These are phyloP conservation scores for Acrocalymma vagum DNA, from an alignment of 2,329 filamentous ascomycete genomes.

Conservation along the genomic window DNA sequence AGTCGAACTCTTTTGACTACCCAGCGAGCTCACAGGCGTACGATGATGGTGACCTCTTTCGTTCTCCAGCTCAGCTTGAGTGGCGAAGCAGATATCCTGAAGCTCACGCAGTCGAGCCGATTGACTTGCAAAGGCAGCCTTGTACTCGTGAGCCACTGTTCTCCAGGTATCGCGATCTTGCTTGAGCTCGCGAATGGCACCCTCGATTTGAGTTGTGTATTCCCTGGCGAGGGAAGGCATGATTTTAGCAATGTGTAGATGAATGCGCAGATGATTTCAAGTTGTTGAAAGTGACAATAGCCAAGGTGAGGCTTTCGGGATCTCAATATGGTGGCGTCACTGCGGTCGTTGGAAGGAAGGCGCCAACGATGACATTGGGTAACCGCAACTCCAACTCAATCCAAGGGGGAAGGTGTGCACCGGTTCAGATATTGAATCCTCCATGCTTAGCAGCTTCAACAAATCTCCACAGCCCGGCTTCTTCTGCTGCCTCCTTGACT, in stretches of 20 bases:
- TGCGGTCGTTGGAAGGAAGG: slow-evolving; percentile 1
- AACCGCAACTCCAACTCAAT: neutral
- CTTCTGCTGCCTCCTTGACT: slow-evolving; percentile 72
- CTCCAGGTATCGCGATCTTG: slow-evolving; percentile 40
- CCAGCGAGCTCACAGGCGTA: slow-evolving; percentile 8
- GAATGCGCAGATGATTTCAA: slow-evolving; percentile 9
- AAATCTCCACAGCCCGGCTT: slow-evolving; percentile 81
- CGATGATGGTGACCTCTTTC: slow-evolving; percentile 28
- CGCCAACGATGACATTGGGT: neutral
- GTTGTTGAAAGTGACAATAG: neutral
- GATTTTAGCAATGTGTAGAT: slow-evolving; percentile 28
- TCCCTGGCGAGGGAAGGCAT: slow-evolving; percentile 13
- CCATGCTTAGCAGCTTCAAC: slow-evolving; percentile 69
- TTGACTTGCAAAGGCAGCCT: slow-evolving; percentile 35
- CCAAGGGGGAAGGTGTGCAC: no score
- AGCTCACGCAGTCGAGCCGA: slow-evolving; percentile 30
- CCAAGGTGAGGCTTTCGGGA: slow-evolving; percentile 6
- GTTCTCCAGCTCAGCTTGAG: slow-evolving; percentile 43
- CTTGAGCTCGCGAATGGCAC: slow-evolving; percentile 31
- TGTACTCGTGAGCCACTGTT: slow-evolving; percentile 35
- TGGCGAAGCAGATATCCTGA: slow-evolving; percentile 37
- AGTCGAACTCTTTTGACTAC: slow-evolving; percentile 1
- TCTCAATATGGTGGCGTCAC: neutral
- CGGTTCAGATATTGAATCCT: slow-evolving; percentile 59
- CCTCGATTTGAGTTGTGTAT: slow-evolving; percentile 17